phyloP scores from a whole-genome alignment of 768 basidiomycete species.

The Pleurotus ostreatus region DNA sequence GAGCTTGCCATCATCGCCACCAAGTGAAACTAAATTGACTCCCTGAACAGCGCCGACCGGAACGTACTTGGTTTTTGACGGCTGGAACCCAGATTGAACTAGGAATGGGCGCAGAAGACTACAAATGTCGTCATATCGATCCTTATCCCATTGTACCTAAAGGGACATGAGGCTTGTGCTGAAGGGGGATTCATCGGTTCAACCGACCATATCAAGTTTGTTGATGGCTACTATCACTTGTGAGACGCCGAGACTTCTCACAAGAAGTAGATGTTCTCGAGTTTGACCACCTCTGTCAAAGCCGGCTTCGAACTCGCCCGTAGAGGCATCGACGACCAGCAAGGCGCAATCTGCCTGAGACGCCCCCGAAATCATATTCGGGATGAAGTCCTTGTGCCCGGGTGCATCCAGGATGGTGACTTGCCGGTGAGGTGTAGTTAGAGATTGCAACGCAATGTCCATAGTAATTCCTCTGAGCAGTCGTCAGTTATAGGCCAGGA shows the following conservation, averaged over 20 bases:
- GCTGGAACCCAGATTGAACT: conserved; percentile 79
- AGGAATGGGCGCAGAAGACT: conserved; percentile 75
- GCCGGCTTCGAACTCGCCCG: conserved; percentile 93
- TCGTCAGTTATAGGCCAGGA: conserved; percentile 7
- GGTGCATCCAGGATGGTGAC: conserved; percentile 97
- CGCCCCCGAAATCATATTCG: conserved; percentile 99
- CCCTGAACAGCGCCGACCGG: conserved; percentile 91
- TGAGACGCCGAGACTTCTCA: conserved; percentile 86
- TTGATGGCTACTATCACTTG: conserved; percentile 93
- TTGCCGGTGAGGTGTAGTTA: conserved; percentile 67
- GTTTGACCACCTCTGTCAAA: conserved; percentile 95
- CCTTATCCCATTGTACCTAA: conserved; percentile 84
- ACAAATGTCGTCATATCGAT: conserved; percentile 85
- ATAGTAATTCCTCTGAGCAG: conserved; percentile 87
- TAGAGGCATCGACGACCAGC: conserved; percentile 86
- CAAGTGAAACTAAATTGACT: conserved; percentile 65
- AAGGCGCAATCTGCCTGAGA: conserved; percentile 95
- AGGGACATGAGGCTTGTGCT: not conserved
- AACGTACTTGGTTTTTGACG: conserved; percentile 75
- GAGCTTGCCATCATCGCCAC: conserved; percentile 38
- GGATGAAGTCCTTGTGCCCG: conserved; percentile 96
- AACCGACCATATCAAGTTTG: conserved; percentile 84
- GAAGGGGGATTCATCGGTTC: not conserved
- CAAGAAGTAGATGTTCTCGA: conserved; percentile 88
- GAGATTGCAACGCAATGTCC: conserved; percentile 86